Conservation (phyloP, 2,329 filamentous ascomycete species). For the Endocalyx cinctus region DNA sequence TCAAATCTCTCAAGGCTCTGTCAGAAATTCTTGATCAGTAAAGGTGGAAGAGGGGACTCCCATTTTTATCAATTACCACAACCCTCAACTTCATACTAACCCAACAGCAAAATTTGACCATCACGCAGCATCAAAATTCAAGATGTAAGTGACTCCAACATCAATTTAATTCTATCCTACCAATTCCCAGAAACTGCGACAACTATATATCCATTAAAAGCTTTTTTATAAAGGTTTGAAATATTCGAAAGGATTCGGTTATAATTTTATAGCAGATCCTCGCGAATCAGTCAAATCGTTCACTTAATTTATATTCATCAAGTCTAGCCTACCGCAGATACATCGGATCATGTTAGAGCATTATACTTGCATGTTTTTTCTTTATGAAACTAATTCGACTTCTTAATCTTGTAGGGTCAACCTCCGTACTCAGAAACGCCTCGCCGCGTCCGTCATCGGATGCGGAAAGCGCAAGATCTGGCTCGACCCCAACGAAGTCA, state of each 20-base stretch:
- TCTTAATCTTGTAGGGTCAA: conserved; percentile 73
- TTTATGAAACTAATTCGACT: conserved; percentile 9
- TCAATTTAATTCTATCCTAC: conserved; percentile 4
- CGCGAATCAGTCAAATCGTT: too few relatives aligned
- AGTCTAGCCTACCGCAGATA: neutral
- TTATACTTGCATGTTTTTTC: conserved; percentile 1
- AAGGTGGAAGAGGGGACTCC: conserved; percentile 15
- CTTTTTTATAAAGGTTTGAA: neutral
- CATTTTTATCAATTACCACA: conserved; percentile 22
- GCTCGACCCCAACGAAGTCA: conserved; percentile 99
- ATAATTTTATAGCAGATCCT: too few relatives aligned
- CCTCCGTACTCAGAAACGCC: conserved; percentile 99
- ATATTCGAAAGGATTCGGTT: too few relatives aligned
- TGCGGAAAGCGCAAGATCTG: conserved; percentile 99
- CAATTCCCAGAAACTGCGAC: conserved; percentile 5
- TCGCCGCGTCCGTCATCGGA: conserved; percentile 96
- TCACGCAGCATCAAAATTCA: conserved; percentile 21
- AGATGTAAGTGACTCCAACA: conserved; percentile 25
- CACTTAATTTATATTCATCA: neutral
- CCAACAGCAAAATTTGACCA: conserved; percentile 24
- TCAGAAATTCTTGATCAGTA: conserved; percentile 17
- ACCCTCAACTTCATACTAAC: conserved; percentile 24
- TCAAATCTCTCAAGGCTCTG: conserved; percentile 8
- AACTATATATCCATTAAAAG: neutral
- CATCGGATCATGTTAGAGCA: neutral